phyloP scores from a whole-genome alignment of 495 filamentous ascomycete species.

The Aeminium ludgeri region DNA sequence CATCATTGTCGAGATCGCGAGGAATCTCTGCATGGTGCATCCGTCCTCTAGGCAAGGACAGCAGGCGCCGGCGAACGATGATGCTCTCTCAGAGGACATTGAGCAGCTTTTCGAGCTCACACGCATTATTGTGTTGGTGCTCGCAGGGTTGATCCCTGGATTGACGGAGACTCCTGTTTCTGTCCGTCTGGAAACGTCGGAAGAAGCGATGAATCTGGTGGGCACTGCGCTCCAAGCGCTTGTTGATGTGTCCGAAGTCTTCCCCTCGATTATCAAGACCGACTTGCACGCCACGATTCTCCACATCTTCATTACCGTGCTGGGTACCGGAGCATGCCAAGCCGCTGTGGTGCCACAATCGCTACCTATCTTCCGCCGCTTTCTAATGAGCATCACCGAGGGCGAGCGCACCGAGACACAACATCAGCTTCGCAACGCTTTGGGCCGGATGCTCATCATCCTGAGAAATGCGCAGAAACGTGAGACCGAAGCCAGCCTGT shows the following conservation, averaged over 20 bases:
- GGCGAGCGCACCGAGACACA: constrained; percentile 42
- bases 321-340: constrained; percentile 75
- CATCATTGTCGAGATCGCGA: constrained; percentile 81
- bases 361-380: constrained; percentile 80
- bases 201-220: constrained; percentile 72
- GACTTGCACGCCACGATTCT: constrained; percentile 94
- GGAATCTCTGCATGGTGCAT: constrained; percentile 75
- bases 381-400: constrained; percentile 33
- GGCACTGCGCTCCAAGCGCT: constrained; percentile 66
- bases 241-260: constrained; percentile 84
- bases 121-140: constrained; percentile 80
- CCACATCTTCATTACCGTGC: constrained; percentile 87
- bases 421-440: constrained; percentile 49
- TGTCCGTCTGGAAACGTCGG: constrained; percentile 53
- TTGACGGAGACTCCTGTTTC: constrained; percentile 43
- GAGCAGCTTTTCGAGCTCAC: constrained; percentile 97
- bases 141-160: constrained; percentile 74
- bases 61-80: constrained; percentile 24
- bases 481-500: constrained; percentile 59
- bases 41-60: constrained; percentile 64
- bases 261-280: constrained; percentile 88
- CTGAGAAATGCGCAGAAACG: constrained; percentile 70
- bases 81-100: constrained; percentile 84
- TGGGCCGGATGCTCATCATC: constrained; percentile 62
- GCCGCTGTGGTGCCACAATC: constrained; percentile 75